Base-by-base conservation (phyloP, 106 monocot species). In the Chionographis japonica region DNA sequence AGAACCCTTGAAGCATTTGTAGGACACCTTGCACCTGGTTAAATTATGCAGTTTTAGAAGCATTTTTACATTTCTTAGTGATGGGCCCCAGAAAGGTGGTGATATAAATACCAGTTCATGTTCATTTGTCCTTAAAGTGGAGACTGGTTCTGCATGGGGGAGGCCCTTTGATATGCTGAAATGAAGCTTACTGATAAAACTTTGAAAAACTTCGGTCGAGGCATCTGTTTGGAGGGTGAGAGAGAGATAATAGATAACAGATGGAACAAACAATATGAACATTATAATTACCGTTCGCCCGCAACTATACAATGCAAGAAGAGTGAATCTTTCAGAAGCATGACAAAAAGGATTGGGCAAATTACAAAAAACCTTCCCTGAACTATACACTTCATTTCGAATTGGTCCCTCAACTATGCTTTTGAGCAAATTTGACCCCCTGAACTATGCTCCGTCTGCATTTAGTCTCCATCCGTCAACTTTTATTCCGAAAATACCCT, bases 1-100 rank as follows among this genome's bases (percentile, higher is more conserved):
- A 76, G 46, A 89, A 90, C 54, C 97, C 92, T 85, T 92, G 97
- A 40, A 92, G 85, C 89, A 92, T 89, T 49, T 85, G 82, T 51
- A 91, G 54, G 52, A 89, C 62, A 40, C 82, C 81, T 49, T 64
- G 65, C 4, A 97, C 92, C 89, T 97, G 70, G 54, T 54, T 54
- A 54, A 57, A 46, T 40, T 51, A 42, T 3, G 10, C 6, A 66
- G 62, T 43, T 57, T 16, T 27, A 68, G 27, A 43, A 56, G 2
- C 52, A 4, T 11, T 27, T 50, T 40, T 41, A 27, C 27, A 46
- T 46, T 46, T 46, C 46, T 46, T 46, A 46, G 46, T 46, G 5
- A 46, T 6, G 9, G 2, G 9, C 9, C 46, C 9, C 5, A 46
- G 2, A 10, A 60, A 39, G 38, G 37, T 5, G 39, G 7, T 12